Evolutionary conservation across 2,329 filamentous ascomycete species (phyloP).

Genomic region (Rhynchosporium graminicola): DNA sequence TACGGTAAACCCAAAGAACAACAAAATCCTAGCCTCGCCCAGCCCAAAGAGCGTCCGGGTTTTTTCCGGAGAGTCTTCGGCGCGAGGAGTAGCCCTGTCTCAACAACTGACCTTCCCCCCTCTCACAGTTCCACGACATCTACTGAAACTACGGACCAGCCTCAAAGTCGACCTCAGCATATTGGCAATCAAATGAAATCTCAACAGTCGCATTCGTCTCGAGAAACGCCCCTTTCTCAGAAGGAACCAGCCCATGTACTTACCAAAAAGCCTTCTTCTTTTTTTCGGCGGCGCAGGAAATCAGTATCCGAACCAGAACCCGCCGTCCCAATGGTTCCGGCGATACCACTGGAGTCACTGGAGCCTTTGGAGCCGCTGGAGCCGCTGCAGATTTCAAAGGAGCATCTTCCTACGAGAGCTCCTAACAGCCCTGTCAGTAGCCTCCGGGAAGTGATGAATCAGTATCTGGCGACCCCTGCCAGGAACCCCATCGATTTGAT

Average conservation of each 20-base stretch:
- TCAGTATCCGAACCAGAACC: constrained; percentile 71
- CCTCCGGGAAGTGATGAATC: constrained; percentile 82
- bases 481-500: constrained; percentile 31
- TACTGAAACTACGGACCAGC: constrained; percentile 44
- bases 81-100: constrained; percentile 55
- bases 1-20: constrained; percentile 46
- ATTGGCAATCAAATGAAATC: constrained; percentile 52
- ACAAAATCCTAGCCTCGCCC: constrained; percentile 42
- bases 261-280: constrained; percentile 90
- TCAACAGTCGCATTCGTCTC: constrained; percentile 30
- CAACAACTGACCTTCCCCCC: constrained; percentile 38
- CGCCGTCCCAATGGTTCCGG: constrained; percentile 50
- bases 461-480: constrained; percentile 58
- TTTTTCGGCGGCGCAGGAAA: constrained; percentile 93
- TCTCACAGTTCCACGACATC: constrained; percentile 42
- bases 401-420: constrained; percentile 32
- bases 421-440: constrained; percentile 70
- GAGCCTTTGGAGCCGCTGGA: too few species aligned
- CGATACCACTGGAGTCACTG: constrained; percentile 29
- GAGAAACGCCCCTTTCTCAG: constrained; percentile 35
- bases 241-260: constrained; percentile 47
- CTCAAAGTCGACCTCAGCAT: constrained; percentile 46
- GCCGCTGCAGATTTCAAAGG: constrained; percentile 29
- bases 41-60: constrained; percentile 70
- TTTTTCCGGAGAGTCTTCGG: constrained; percentile 92